Evolutionary conservation across 352 stramenopile genomes (phyloP).

Genomic region (Blastocystis sp.): DNA sequence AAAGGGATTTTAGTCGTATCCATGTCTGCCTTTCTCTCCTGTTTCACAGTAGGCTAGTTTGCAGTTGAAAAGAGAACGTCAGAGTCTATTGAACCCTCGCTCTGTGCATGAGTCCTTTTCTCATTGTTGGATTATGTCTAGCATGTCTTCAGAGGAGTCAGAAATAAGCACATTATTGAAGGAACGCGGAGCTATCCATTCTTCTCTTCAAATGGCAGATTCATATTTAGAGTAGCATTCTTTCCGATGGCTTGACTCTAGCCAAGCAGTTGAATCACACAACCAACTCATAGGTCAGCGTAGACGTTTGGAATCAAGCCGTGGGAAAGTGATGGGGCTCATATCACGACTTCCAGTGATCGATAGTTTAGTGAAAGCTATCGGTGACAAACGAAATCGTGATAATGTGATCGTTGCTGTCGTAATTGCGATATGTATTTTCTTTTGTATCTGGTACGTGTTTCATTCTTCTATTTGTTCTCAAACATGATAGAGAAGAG

Average conservation of each 20-base stretch:
- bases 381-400: background rate
- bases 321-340: background rate
- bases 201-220: constrained; percentile 48
- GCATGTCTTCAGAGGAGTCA: constrained; percentile 15
- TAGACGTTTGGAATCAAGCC: constrained; percentile 7
- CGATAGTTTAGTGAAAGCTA: background rate
- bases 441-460: constrained; percentile 44
- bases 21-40: background rate
- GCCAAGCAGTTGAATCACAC: constrained; percentile 10
- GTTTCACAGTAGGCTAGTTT: constrained; percentile 17
- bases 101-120: background rate
- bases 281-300: background rate
- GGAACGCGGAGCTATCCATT: background rate
- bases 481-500: background rate
- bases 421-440: constrained; percentile 8
- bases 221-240: background rate
- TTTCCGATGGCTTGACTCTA: background rate
- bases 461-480: constrained; percentile 30
- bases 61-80: background rate
- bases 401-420: constrained; percentile 46
- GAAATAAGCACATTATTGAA: constrained; percentile 32
- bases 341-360: background rate
- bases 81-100: background rate
- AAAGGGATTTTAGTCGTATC: background rate
- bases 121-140: background rate